Percentiles rank a stretch among this genome's conserved stretches.
These are phyloP conservation scores for Secale cereale DNA, from an alignment of 176 grass and related monocot genomes.

Conservation along the genomic window DNA sequence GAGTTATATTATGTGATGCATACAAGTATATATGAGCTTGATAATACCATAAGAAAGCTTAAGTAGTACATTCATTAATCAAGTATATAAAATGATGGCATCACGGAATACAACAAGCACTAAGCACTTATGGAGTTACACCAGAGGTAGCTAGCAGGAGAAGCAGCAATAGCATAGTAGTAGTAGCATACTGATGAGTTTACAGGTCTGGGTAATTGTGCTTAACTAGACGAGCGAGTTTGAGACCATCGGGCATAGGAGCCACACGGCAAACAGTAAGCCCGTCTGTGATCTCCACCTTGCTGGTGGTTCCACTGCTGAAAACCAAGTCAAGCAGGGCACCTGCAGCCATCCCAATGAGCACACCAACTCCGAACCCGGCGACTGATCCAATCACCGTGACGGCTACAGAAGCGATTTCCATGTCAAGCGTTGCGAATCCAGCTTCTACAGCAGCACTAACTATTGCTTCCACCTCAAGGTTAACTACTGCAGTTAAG, in stretches of 20 bases:
- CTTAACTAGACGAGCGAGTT: background rate
- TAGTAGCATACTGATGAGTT: background rate
- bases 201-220: background rate
- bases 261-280: background rate
- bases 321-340: background rate
- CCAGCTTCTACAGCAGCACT: background rate
- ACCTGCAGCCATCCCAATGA: background rate
- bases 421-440: background rate
- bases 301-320: background rate
- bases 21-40: no score
- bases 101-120: no score
- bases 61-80: no score
- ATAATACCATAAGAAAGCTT: no score
- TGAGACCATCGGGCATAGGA: conserved; percentile 2
- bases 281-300: background rate
- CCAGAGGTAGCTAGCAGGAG: no score
- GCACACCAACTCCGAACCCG: background rate
- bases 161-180: background rate
- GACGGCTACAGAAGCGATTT: background rate
- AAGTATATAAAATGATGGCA: no score
- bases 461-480: background rate
- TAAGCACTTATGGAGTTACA: no score
- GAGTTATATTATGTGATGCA: no score
- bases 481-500: background rate
- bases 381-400: background rate